phyloP scores from a whole-genome alignment of 176 grass and related monocot genomes.

The Oryza punctata region DNA sequence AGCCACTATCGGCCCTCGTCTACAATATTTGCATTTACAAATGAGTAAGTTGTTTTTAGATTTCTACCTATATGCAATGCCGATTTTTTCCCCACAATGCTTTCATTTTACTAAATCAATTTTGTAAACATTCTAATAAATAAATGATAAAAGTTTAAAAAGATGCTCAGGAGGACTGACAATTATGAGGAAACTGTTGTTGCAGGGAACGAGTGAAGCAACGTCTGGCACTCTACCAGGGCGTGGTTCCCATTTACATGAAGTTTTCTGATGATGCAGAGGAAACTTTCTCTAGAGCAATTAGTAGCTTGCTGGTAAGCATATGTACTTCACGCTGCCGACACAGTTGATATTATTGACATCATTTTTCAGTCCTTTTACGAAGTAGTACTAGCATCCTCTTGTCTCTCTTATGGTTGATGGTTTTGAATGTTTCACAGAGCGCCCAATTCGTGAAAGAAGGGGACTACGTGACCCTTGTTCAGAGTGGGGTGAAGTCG shows the following conservation, averaged over 20 bases:
- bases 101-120: slow-evolving; percentile 16
- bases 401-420: slow-evolving; percentile 11
- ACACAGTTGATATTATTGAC: not conserved
- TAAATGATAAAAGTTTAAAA: not conserved
- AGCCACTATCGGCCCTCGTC: slow-evolving; percentile 88
- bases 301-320: slow-evolving; percentile 73
- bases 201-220: slow-evolving; percentile 85
- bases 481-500: slow-evolving; percentile 86
- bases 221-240: slow-evolving; percentile 86
- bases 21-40: slow-evolving; percentile 93
- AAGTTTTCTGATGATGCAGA: slow-evolving; percentile 88
- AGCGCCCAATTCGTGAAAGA: slow-evolving; percentile 57
- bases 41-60: slow-evolving; percentile 63
- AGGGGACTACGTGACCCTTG: slow-evolving; percentile 86
- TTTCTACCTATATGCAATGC: not conserved
- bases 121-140: slow-evolving; percentile 5
- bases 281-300: slow-evolving; percentile 91
- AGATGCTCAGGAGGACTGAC: slow-evolving; percentile 20
- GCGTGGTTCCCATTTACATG: slow-evolving; percentile 87
- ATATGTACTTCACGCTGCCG: slow-evolving; percentile 10
- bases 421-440: slow-evolving; percentile 47
- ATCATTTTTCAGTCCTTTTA: not conserved
- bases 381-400: not conserved
- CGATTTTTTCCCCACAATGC: not conserved
- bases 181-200: not conserved